Conservation (phyloP, 1,139 yeast genomes). For the Citeromyces hawaiiensis region DNA sequence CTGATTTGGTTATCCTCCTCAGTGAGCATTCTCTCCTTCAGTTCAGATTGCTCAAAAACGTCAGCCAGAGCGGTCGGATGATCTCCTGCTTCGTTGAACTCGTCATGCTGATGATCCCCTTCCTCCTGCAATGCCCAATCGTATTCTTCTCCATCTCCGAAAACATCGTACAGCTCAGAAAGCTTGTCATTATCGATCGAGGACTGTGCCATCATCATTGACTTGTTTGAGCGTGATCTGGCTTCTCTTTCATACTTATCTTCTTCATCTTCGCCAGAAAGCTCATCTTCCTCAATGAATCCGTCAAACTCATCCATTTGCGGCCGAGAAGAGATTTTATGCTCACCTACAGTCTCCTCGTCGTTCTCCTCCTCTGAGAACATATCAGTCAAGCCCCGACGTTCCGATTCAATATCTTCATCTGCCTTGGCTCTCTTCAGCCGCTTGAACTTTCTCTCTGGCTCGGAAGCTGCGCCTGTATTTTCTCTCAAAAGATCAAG, state of each 20-base stretch:
- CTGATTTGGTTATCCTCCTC: constrained; percentile 86
- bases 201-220: constrained; percentile 14
- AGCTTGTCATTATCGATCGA: constrained; percentile 79
- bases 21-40: constrained; percentile 81
- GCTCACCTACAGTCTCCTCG: constrained; percentile 19
- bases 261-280: constrained; percentile 80
- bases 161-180: constrained; percentile 86
- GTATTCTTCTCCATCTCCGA: constrained; percentile 95
- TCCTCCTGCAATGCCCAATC: constrained; percentile 94
- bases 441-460: constrained; percentile 56
- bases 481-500: constrained; percentile 84
- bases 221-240: constrained; percentile 20
- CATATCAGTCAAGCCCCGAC: constrained; percentile 53
- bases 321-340: constrained; percentile 7
- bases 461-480: constrained; percentile 46
- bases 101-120: constrained; percentile 36
- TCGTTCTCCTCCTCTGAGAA: constrained; percentile 65
- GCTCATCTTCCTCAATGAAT: constrained; percentile 94
- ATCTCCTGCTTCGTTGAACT: constrained; percentile 29
- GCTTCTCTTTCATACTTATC: constrained; percentile 22
- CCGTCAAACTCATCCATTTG: constrained; percentile 75
- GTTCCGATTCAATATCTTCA: constrained; percentile 16
- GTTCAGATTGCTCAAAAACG: constrained; percentile 89
- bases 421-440: constrained; percentile 54
- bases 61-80: constrained; percentile 62